phyloP scores from a whole-genome alignment of 805 yeast species.

The Pichia cephalocereana region DNA sequence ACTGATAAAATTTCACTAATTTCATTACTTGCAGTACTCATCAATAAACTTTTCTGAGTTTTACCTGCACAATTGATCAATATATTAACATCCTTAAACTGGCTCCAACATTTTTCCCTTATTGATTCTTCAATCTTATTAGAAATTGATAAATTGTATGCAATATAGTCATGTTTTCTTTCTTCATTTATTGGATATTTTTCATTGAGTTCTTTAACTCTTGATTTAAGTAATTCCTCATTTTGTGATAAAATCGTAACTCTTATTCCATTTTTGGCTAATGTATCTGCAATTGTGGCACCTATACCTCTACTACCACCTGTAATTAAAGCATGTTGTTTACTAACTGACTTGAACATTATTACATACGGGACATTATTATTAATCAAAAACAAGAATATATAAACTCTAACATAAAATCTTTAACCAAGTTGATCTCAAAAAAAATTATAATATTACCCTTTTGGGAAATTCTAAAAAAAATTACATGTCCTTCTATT shows the following conservation, averaged over 20 bases:
- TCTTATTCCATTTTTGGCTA: slow-evolving; percentile 44
- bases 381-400: too few relatives aligned
- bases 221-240: slow-evolving; percentile 24
- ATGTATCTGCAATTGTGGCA: slow-evolving; percentile 37
- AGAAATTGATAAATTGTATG: slow-evolving; percentile 26
- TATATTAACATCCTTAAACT: slow-evolving; percentile 31
- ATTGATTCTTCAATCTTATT: slow-evolving; percentile 8
- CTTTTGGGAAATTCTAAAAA: too few relatives aligned
- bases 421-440: too few relatives aligned
- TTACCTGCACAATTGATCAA: slow-evolving; percentile 62
- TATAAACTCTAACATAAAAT: too few relatives aligned
- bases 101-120: slow-evolving; percentile 9
- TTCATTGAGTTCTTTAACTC: slow-evolving; percentile 15
- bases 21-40: slow-evolving; percentile 31
- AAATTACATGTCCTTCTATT: too few relatives aligned
- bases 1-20: slow-evolving; percentile 40
- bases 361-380: too few relatives aligned
- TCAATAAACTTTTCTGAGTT: slow-evolving; percentile 45
- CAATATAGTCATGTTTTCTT: slow-evolving; percentile 24
- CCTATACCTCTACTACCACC: slow-evolving; percentile 73
- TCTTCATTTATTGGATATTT: slow-evolving; percentile 19
- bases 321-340: slow-evolving; percentile 40
- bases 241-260: slow-evolving; percentile 45
- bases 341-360: too few relatives aligned
- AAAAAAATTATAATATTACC: too few relatives aligned